These are phyloP conservation scores for Lablab purpureus DNA, from an alignment of 306 rosid genomes.

Conservation along the genomic window DNA sequence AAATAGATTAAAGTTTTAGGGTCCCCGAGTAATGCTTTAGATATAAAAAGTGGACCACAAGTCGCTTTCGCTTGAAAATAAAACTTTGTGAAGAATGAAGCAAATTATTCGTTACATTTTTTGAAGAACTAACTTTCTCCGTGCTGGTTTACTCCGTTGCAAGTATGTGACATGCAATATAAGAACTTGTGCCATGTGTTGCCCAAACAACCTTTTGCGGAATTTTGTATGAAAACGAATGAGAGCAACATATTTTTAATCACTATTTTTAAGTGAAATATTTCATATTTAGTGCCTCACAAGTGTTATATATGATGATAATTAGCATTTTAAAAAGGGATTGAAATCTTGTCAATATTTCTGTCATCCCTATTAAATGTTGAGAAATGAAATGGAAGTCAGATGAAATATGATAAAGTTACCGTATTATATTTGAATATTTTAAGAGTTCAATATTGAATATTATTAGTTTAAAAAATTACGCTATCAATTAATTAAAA, in stretches of 20 bases:
- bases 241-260: neutral
- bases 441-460: too few species aligned
- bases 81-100: slow-evolving; percentile 16
- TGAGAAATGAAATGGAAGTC: neutral
- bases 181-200: slow-evolving; percentile 3
- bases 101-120: neutral
- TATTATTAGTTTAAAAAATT: too few species aligned
- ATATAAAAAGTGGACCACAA: slow-evolving; percentile 17
- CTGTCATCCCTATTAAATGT: too few species aligned
- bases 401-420: neutral
- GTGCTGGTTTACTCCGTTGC: slow-evolving; percentile 26
- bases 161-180: neutral
- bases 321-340: too few species aligned
- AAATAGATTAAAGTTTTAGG: slow-evolving; percentile 33
- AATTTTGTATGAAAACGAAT: neutral
- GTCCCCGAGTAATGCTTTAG: neutral
- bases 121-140: neutral
- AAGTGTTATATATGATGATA: neutral
- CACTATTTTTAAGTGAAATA: neutral
- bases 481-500: too few species aligned
- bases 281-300: neutral
- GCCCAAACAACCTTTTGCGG: slow-evolving; percentile 7
- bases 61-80: slow-evolving; percentile 29
- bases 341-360: too few species aligned
- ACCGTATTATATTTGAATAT: neutral